phyloP scores from a whole-genome alignment of 177 flowering plant genomes.

The Tripterygium wilfordii region DNA sequence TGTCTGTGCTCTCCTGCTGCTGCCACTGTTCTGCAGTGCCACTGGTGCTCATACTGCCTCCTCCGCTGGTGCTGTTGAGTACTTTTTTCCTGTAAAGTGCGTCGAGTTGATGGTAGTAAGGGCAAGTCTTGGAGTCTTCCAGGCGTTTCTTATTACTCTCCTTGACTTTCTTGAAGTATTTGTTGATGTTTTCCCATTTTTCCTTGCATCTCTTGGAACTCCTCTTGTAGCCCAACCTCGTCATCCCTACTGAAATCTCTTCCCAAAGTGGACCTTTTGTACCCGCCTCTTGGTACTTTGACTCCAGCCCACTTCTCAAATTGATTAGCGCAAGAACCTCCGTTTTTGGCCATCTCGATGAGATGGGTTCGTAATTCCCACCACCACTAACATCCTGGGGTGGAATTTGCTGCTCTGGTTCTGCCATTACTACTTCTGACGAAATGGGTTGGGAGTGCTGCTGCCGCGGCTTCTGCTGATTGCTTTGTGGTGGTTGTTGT shows the following conservation, averaged over 20 bases:
- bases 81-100: slow-evolving; percentile 45
- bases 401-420: slow-evolving; percentile 40
- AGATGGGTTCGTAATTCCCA: slow-evolving; percentile 24
- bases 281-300: slow-evolving; percentile 55
- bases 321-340: slow-evolving; percentile 61
- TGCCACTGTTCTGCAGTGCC: slow-evolving; percentile 17
- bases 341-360: slow-evolving; percentile 65
- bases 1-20: slow-evolving; percentile 1
- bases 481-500: no score
- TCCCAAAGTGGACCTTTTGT: slow-evolving; percentile 78
- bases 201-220: slow-evolving; percentile 71
- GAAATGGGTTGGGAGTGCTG: no score
- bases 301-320: slow-evolving; percentile 50
- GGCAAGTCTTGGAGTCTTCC: slow-evolving; percentile 70
- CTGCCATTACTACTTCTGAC: slow-evolving; percentile 25
- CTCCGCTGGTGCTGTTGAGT: slow-evolving; percentile 13
- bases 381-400: slow-evolving; percentile 16
- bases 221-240: slow-evolving; percentile 45
- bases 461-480: slow-evolving; percentile 14
- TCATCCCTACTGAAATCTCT: slow-evolving; percentile 58
- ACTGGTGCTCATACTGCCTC: background rate
- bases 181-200: slow-evolving; percentile 81
- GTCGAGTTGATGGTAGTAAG: slow-evolving; percentile 61
- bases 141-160: slow-evolving; percentile 70
- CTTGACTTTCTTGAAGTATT: slow-evolving; percentile 73